Evolutionary conservation across 768 basidiomycete species (phyloP), one percentile per base, ranked within the genome.

Genomic region (Xerocomus brunneocitrinus): DNA sequence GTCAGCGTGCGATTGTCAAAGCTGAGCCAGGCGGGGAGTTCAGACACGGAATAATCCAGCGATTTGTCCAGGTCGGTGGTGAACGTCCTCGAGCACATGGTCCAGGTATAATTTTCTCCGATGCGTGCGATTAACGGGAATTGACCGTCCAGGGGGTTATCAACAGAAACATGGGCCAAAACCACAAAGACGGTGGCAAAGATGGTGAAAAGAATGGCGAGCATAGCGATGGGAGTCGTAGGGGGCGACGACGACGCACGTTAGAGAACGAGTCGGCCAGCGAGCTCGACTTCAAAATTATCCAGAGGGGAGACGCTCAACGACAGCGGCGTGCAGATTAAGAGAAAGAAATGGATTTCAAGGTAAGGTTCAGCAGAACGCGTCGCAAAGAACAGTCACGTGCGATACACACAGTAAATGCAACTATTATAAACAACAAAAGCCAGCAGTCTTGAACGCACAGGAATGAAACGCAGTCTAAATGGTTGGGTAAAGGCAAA

Each of bases 51-150:
- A 64, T 86, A 89, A 24, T 61, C 67, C 34, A 83, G 58, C 7
- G 80, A 56, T 42, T 67, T 41, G 54, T 74, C 79, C 57, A 69
- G 66, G 31, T 72, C 60, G 8, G 79, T 78, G 30, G 68, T 63
- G 70, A 95, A 95, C 0, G 93, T 92, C 46, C 69, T 63, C 4
- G 74, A 62, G 57, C 85, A 79, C 60, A 90, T 76, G 13, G 83
- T 68, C 85, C 91, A 98, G 44, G 76, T 73, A 67, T 81, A 98
- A 41, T 75, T 73, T 50, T 79, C 59, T 63, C 75, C 73, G 36
- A 84, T 69, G 54, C 90, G 84, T 22, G 91, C 92, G 55, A 97
- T 81, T 40, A 78, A 76, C 19, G 94, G 92, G 41, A 83, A 79
- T 71, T 98, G 95, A 31, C 75, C 73, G 56, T 81, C 76, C 38